Evolutionary conservation across 495 filamentous ascomycete genomes (phyloP).

Genomic region (Glutinoglossum americanum): DNA sequence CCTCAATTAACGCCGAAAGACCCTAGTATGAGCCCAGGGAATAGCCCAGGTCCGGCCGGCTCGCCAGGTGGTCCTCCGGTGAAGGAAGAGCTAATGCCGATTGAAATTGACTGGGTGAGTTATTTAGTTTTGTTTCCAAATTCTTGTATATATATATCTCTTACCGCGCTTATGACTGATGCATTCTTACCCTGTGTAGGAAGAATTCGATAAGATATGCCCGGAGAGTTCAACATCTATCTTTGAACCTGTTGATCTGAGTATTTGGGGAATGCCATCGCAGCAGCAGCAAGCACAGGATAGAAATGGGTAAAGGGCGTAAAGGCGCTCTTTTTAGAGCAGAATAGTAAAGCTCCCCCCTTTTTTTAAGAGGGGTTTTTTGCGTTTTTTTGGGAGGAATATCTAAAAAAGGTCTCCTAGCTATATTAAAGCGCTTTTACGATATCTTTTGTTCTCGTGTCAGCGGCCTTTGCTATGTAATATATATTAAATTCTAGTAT

Average conservation of each 20-base stretch:
- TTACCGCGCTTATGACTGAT: not conserved
- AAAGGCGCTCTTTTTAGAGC: too few species aligned
- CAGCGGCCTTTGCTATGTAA: too few species aligned
- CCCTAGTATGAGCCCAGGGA: not conserved
- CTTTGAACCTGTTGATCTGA: not conserved
- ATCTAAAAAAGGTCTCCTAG: too few species aligned
- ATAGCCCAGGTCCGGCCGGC: not conserved
- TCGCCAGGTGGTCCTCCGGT: not conserved
- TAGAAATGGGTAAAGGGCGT: not conserved
- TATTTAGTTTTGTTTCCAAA: not conserved
- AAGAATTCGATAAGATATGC: not conserved
- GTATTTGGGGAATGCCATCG: not conserved
- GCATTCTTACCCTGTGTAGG: not conserved
- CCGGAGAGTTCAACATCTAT: not conserved
- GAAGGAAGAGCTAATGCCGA: not conserved
- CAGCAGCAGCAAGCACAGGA: not conserved
- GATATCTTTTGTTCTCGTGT: too few species aligned
- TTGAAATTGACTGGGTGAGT: not conserved
- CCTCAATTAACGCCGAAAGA: not conserved
- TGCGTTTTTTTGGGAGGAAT: conserved; percentile 29
- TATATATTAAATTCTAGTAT: too few species aligned
- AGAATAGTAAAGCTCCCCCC: too few species aligned
- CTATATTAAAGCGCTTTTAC: too few species aligned
- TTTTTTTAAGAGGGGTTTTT: too few species aligned
- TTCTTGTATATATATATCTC: too few species aligned